Percentiles rank a stretch among this genome's conserved stretches.
phyloP scores from a whole-genome alignment of 768 basidiomycete genomes.

The Pulveroboletus sp. region DNA sequence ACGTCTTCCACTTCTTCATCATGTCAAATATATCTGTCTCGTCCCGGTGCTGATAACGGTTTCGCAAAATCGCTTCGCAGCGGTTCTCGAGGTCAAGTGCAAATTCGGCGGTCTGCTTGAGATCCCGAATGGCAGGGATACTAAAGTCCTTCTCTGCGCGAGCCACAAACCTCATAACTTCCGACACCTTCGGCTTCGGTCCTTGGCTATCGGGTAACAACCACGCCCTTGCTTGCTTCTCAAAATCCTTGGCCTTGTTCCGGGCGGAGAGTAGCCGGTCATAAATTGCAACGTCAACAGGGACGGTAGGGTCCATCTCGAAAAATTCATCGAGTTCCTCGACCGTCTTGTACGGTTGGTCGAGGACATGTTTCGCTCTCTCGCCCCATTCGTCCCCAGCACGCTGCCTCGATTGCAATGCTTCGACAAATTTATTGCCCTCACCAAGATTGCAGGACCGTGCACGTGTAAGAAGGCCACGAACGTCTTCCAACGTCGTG shows the following conservation, averaged over 20 bases:
- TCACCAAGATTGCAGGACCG: constrained; percentile 57
- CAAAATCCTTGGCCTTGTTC: constrained; percentile 70
- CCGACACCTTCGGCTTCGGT: constrained; percentile 57
- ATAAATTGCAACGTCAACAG: constrained; percentile 63
- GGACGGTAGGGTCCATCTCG: constrained; percentile 58
- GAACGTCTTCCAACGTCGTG: constrained; percentile 73
- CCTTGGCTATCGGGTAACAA: constrained; percentile 52
- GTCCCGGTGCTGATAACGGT: constrained; percentile 51
- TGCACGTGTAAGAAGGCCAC: constrained; percentile 66
- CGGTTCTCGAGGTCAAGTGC: constrained; percentile 73
- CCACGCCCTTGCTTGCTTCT: constrained; percentile 74
- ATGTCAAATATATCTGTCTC: constrained; percentile 65
- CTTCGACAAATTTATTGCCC: constrained; percentile 60
- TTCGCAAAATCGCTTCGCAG: constrained; percentile 69
- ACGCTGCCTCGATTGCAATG: constrained; percentile 58
- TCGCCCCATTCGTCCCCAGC: constrained; percentile 78
- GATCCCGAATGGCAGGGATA: constrained; percentile 58
- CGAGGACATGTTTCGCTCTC: constrained; percentile 58
- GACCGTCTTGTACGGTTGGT: constrained; percentile 67
- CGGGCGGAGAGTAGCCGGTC: constrained; percentile 61
- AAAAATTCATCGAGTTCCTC: constrained; percentile 73
- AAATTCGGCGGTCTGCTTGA: constrained; percentile 68
- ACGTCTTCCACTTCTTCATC: constrained; percentile 68
- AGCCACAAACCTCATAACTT: constrained; percentile 62
- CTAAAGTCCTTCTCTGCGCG: constrained; percentile 75